phyloP scores from a whole-genome alignment of 164 flowering plant species.

The Brasenia schreberi region DNA sequence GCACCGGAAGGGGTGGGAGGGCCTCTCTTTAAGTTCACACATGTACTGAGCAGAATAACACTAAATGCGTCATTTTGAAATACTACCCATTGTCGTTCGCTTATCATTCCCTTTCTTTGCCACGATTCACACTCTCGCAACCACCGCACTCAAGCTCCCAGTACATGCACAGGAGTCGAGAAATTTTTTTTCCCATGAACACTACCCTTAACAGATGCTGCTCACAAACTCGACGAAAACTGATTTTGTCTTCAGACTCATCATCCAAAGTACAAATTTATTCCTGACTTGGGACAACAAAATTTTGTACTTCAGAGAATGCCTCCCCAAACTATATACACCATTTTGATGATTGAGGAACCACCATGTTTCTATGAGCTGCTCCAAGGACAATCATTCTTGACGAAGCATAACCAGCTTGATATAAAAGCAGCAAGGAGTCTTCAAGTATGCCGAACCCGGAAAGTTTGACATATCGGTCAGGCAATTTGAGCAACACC shows the following conservation, averaged over 20 bases:
- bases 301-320: not conserved
- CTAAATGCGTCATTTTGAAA: too few relatives aligned
- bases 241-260: not conserved
- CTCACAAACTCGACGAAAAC: too few relatives aligned
- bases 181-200: too few relatives aligned
- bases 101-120: too few relatives aligned
- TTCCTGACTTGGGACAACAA: not conserved
- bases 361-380: not conserved
- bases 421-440: not conserved
- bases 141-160: too few relatives aligned
- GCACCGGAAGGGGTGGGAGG: too few relatives aligned
- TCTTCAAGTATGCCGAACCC: not conserved
- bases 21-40: too few relatives aligned
- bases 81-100: too few relatives aligned
- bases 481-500: not conserved
- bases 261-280: not conserved
- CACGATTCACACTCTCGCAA: too few relatives aligned
- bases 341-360: not conserved
- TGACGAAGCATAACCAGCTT: not conserved
- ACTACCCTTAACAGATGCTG: too few relatives aligned
- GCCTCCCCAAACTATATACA: not conserved
- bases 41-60: too few relatives aligned
- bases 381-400: not conserved
- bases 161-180: too few relatives aligned
- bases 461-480: not conserved